A percentile compares a stretch with the other conserved stretches of the same genome.
Evolutionary conservation across 768 basidiomycete genomes (phyloP).

Genomic region (Melanogaster broomeanus): DNA sequence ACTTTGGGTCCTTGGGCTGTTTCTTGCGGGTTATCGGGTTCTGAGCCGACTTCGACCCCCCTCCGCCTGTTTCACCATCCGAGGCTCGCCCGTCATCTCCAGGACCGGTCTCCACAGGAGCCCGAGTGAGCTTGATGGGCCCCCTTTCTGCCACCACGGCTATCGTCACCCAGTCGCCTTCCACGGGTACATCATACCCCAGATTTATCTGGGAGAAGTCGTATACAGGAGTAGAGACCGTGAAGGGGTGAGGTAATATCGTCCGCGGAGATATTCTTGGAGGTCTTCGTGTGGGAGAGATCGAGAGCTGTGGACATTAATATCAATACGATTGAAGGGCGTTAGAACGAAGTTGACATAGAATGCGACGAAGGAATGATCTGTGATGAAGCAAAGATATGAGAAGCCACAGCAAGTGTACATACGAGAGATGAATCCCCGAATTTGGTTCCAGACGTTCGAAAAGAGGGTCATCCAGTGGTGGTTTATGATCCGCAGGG

Average conservation of each 20-base stretch:
- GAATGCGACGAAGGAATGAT: neutral
- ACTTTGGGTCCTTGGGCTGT: constrained; percentile 9
- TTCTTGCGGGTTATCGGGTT: constrained; percentile 10
- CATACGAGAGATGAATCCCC: constrained; percentile 80
- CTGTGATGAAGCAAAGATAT: neutral
- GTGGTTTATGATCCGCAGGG: constrained; percentile 71
- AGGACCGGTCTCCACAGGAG: constrained; percentile 55
- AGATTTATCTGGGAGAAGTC: constrained; percentile 76
- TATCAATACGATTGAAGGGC: neutral
- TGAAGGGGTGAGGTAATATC: constrained; percentile 89
- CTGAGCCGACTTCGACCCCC: constrained; percentile 4
- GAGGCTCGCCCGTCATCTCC: constrained; percentile 45
- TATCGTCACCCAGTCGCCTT: constrained; percentile 94
- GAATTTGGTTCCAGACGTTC: constrained; percentile 88
- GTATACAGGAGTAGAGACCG: constrained; percentile 84
- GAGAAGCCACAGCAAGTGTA: constrained; percentile 13
- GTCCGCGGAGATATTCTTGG: constrained; percentile 75
- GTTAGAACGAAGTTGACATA: neutral
- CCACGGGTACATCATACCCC: constrained; percentile 88
- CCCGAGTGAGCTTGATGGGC: constrained; percentile 69
- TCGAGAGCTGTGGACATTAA: constrained; percentile 57
- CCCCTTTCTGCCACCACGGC: constrained; percentile 94
- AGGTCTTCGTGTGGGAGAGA: constrained; percentile 72
- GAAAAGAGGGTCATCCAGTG: constrained; percentile 75
- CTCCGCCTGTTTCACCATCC: constrained; percentile 21